These are phyloP conservation scores for Carex parvula DNA, from an alignment of 176 grass and related monocot genomes.

Conservation along the genomic window DNA sequence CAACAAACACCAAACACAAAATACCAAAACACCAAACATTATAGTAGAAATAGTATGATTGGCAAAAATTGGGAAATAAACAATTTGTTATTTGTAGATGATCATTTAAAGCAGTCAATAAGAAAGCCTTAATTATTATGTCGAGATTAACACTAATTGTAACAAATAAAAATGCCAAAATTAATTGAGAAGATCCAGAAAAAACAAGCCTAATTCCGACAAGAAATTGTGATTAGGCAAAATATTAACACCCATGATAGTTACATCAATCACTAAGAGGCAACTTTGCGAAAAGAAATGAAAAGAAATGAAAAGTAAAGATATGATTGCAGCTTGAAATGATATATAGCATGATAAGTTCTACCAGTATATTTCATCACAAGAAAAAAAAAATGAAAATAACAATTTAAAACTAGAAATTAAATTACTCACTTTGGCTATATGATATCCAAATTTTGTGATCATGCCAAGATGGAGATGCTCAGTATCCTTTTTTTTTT, in stretches of 20 bases:
- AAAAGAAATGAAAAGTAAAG: background rate
- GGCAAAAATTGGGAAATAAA: background rate
- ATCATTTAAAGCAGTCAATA: background rate
- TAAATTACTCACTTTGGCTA: background rate
- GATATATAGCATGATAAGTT: background rate
- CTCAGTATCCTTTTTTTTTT: background rate
- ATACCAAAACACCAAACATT: too few species aligned
- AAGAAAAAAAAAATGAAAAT: background rate
- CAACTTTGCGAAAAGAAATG: background rate
- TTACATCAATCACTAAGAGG: constrained; percentile 15
- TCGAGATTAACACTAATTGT: background rate
- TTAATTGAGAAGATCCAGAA: background rate
- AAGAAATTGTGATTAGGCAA: background rate
- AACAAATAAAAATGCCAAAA: background rate
- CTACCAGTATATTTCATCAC: background rate
- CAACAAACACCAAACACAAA: background rate
- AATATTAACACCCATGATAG: background rate
- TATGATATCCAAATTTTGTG: background rate
- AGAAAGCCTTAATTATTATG: background rate
- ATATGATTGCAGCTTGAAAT: background rate
- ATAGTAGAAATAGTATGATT: background rate
- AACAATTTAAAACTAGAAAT: background rate
- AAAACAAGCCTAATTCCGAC: background rate
- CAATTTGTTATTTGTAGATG: background rate
- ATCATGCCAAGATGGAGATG: background rate